Base-by-base conservation (phyloP, 2,329 filamentous ascomycete species). In the Apiospora kogelbergensis region DNA sequence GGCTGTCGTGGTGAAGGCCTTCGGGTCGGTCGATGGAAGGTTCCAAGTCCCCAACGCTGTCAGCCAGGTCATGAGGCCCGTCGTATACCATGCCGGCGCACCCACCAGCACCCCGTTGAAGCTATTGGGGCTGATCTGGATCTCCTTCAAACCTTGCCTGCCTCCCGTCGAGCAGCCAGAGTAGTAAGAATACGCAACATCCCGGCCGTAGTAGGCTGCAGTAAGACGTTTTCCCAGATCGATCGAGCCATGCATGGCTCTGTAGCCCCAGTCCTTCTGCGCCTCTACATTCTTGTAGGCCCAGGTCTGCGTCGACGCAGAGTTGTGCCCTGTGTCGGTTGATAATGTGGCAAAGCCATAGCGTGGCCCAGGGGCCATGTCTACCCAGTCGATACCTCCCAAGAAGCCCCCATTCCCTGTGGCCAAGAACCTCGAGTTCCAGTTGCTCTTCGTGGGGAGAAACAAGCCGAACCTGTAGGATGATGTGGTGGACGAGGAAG, bases 131-230 rank as follows among this genome's bases (percentile, higher is more conserved):
- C 81, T 87, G 17, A 81, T 76, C 73, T 89, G 84, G 3, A 84
- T 80, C 68, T 85, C 83, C 70, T 85, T 86, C 11, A 88, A 76
- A 2, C 87, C 88, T 77, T 89, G 87, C 0, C 87, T 79, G 0
- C 88, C 88, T n/a, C 88, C 88, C 0, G 86, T 89, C 0, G 85
- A 88, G 75, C 86, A 89, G 30, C 88, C 88, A 37, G 82, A 80
- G 74, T 85, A 89, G 76, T 89, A 89, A 6, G 82, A 85, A 74
- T 84, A 84, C 3, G 79, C 74, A 48, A 79, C 79, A 2, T 75
- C 70, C 20, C 70, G 64, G 10, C 78, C 76, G 71, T 89, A 89
- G 77, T 85, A 89, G 0, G 79, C 77, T 33, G 83, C 73, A 1
- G 82, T 80, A 10, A 89, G 75, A 17, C 78, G 68, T 73, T 88